Conservation (phyloP, 257 asterid species). For the Salvia hispanica region DNA sequence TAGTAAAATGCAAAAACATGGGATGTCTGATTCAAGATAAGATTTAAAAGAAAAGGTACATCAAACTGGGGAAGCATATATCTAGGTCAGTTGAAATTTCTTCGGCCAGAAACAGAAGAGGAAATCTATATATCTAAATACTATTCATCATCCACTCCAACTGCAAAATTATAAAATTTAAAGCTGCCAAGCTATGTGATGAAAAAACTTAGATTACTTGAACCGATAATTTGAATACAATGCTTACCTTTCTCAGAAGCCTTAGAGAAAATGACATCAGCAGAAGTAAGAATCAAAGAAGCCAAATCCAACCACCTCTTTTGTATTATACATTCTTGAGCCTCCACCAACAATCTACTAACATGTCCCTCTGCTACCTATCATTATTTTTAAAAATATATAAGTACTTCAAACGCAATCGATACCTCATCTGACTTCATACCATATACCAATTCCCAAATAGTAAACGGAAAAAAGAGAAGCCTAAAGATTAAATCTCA, state of each 20-base stretch:
- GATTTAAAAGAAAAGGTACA: not conserved
- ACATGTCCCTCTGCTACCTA: slow-evolving; percentile 95
- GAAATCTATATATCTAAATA: not conserved
- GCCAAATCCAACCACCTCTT: slow-evolving; percentile 87
- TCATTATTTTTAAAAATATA: slow-evolving; percentile 1
- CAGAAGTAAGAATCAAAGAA: slow-evolving; percentile 80
- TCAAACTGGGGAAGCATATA: slow-evolving; percentile 9
- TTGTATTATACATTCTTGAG: slow-evolving; percentile 66
- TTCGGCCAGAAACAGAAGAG: not conserved
- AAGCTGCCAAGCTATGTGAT: slow-evolving; percentile 5
- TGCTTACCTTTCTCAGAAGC: slow-evolving; percentile 83
- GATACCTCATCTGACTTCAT: not conserved
- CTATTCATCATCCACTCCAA: slow-evolving; percentile 13
- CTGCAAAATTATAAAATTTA: not conserved
- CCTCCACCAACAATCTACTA: slow-evolving; percentile 69
- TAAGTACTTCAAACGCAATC: not conserved
- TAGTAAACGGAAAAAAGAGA: not conserved
- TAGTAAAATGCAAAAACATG: not conserved
- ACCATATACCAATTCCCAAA: not conserved
- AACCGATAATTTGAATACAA: not conserved
- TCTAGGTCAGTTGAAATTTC: not conserved
- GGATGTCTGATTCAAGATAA: not conserved
- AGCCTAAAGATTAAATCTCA: slow-evolving; percentile 8
- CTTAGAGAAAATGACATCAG: slow-evolving; percentile 79
- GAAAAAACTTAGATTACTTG: not conserved